A percentile compares a stretch with the other conserved stretches of the same genome.
phyloP scores from a whole-genome alignment of 371 early-diverging fungal species.

The Vairimorpha apis region DNA sequence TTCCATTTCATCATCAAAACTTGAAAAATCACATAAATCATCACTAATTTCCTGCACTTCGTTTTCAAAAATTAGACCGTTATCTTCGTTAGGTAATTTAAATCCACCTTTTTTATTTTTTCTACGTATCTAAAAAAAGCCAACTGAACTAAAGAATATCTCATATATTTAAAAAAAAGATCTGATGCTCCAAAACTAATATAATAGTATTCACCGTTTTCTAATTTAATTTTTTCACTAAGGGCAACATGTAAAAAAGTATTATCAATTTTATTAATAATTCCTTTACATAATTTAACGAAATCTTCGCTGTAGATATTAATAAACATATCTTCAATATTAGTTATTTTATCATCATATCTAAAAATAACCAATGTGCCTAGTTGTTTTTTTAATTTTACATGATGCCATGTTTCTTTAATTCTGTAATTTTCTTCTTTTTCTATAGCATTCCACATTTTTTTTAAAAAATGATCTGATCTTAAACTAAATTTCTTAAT shows the following conservation, averaged over 20 bases:
- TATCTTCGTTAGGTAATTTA: constrained; percentile 28
- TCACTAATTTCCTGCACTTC: not conserved
- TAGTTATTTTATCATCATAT: not conserved
- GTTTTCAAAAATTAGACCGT: not conserved
- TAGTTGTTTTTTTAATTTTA: constrained; percentile 13
- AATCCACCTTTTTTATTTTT: constrained; percentile 5
- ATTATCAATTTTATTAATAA: constrained; percentile 5
- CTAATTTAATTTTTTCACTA: constrained; percentile 39
- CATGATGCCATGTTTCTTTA: constrained; percentile 18
- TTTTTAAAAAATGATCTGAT: constrained; percentile 35
- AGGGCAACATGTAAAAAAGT: constrained; percentile 18
- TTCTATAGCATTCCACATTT: constrained; percentile 40
- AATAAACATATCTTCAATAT: constrained; percentile 18
- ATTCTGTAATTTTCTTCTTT: constrained; percentile 25
- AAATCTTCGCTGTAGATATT: constrained; percentile 27
- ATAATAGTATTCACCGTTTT: constrained; percentile 15
- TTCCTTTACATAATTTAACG: constrained; percentile 27
- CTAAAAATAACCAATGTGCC: not conserved
- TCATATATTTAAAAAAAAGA: constrained; percentile 43
- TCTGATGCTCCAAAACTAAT: constrained; percentile 21
- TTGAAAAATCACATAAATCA: not conserved
- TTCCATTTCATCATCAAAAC: not conserved
- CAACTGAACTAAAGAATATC: constrained; percentile 41
- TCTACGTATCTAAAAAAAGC: constrained; percentile 43
- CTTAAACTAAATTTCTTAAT: constrained; percentile 12